Evolutionary conservation across 1,139 yeast species (phyloP).

Genomic region (Taiozyma onychis): DNA sequence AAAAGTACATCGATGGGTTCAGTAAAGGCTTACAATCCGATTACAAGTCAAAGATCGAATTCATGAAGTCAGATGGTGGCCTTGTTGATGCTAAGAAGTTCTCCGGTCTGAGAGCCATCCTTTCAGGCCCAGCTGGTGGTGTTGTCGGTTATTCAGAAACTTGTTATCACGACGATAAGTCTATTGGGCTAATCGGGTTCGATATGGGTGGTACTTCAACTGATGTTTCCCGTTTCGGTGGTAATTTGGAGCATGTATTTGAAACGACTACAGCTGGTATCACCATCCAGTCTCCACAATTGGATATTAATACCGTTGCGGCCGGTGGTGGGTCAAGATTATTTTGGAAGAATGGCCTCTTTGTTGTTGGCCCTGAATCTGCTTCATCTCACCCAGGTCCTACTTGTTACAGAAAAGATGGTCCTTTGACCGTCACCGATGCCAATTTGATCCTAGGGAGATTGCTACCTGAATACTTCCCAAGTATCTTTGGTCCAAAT

Average conservation of each 20-base stretch:
- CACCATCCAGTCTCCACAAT: slow-evolving; percentile 50
- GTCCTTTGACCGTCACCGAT: slow-evolving; percentile 55
- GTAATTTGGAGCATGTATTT: slow-evolving; percentile 46
- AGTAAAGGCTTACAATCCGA: slow-evolving; percentile 51
- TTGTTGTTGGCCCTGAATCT: slow-evolving; percentile 55
- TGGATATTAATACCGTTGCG: slow-evolving; percentile 54
- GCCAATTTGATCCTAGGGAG: slow-evolving; percentile 51
- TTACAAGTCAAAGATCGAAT: slow-evolving; percentile 33
- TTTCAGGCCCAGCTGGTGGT: slow-evolving; percentile 63
- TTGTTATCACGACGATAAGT: slow-evolving; percentile 37
- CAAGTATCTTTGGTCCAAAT: slow-evolving; percentile 53
- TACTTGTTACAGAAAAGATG: slow-evolving; percentile 52
- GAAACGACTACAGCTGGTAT: slow-evolving; percentile 55
- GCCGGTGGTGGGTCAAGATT: slow-evolving; percentile 58
- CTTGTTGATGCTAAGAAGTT: slow-evolving; percentile 43
- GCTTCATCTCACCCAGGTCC: slow-evolving; percentile 65
- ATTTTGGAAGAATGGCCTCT: slow-evolving; percentile 47
- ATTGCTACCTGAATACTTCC: slow-evolving; percentile 48
- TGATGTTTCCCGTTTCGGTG: slow-evolving; percentile 47
- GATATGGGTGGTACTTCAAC: slow-evolving; percentile 65
- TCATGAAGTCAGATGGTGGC: slow-evolving; percentile 63
- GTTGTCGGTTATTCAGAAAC: slow-evolving; percentile 53
- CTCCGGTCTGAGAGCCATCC: slow-evolving; percentile 46
- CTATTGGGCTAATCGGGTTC: slow-evolving; percentile 46
- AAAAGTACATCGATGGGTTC: slow-evolving; percentile 54